phyloP scores from a whole-genome alignment of 805 yeast genomes.

The Ogataea minuta region DNA sequence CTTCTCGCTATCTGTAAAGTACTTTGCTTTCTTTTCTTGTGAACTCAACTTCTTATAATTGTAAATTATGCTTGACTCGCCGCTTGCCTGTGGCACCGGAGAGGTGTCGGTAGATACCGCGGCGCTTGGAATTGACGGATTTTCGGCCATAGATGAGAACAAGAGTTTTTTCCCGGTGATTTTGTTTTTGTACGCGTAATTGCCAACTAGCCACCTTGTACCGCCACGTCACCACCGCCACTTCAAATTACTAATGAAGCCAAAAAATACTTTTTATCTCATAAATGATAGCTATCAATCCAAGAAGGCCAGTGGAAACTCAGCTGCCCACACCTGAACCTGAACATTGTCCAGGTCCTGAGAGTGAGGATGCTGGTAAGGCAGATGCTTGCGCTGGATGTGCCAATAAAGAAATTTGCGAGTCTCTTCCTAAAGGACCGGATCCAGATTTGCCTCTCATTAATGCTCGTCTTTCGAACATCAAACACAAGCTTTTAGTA shows the following conservation, averaged over 20 bases:
- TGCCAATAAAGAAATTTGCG: conserved; percentile 89
- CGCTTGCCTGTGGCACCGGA: conserved; percentile 4
- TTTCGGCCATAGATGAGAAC: conserved; percentile 3
- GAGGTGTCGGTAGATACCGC: conserved; percentile 17
- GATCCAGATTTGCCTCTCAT: conserved; percentile 89
- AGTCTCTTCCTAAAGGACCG: conserved; percentile 86
- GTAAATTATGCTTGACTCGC: no score
- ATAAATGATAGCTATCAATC: conserved; percentile 16
- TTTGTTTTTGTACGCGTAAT: conserved; percentile 10
- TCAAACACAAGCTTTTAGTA: conserved; percentile 76
- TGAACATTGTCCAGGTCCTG: conserved; percentile 98
- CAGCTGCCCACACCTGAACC: conserved; percentile 72
- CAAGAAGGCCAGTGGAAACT: conserved; percentile 6
- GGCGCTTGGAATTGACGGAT: conserved; percentile 11
- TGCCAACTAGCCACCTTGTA: background rate
- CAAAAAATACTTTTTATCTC: background rate
- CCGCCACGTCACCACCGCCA: conserved; percentile 1
- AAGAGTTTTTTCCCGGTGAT: background rate
- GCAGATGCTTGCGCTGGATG: conserved; percentile 95
- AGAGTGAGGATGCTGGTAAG: conserved; percentile 88
- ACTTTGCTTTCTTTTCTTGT: conserved; percentile 19
- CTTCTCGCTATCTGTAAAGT: conserved; percentile 36
- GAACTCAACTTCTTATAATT: conserved; percentile 1
- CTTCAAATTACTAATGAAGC: conserved; percentile 4
- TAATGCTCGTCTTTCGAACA: conserved; percentile 57